These are phyloP conservation scores for Carex scoparia DNA, from an alignment of 176 grass and related monocot species.

Conservation along the genomic window DNA sequence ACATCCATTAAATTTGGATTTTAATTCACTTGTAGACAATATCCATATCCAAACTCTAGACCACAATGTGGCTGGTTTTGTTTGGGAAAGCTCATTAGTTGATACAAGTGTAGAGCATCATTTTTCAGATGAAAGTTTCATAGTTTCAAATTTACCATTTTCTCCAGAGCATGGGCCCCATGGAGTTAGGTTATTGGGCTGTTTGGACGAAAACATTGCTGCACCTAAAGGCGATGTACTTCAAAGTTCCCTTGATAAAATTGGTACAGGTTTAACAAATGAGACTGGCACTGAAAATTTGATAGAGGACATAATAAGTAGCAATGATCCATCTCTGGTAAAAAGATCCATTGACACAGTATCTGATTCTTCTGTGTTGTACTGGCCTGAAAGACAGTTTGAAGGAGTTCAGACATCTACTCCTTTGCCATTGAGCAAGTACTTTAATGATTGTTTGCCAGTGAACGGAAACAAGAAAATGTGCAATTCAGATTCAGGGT, in stretches of 20 bases:
- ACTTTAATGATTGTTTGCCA: slow-evolving; percentile 15
- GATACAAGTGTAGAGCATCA: background rate
- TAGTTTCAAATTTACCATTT: background rate
- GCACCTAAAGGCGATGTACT: background rate
- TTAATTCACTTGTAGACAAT: background rate
- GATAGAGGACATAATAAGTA: background rate
- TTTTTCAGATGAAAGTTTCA: background rate
- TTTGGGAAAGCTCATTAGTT: background rate
- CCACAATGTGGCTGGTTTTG: background rate
- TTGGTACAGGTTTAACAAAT: background rate
- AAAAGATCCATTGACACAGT: no score
- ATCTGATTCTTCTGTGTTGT: background rate
- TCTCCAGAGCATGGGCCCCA: background rate
- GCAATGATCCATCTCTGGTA: background rate
- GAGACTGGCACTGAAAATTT: background rate
- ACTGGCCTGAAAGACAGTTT: background rate
- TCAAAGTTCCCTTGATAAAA: background rate
- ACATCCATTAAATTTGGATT: background rate
- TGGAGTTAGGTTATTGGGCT: background rate
- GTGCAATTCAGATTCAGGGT: background rate
- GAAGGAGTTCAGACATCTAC: slow-evolving; percentile 22
- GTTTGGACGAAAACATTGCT: background rate
- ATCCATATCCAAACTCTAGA: background rate
- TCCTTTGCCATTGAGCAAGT: slow-evolving; percentile 29
- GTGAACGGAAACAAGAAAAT: background rate